phyloP scores from a whole-genome alignment of 495 filamentous ascomycete genomes.

The Darksidea phi region DNA sequence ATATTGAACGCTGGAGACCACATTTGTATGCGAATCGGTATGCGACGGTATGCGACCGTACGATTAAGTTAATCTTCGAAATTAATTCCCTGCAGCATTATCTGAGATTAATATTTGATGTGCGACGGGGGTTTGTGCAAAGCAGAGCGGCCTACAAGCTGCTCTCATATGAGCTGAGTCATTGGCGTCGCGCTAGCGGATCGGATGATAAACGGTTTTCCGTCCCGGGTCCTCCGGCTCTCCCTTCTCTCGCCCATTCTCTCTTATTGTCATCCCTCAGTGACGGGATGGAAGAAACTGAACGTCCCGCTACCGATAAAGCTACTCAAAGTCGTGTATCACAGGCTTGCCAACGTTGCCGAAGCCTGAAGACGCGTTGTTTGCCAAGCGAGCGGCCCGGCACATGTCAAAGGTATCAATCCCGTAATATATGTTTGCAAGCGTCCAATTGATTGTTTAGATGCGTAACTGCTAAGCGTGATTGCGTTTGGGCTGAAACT shows the following conservation, averaged over 20 bases:
- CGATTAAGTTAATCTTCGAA: too few relatives aligned
- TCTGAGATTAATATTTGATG: too few relatives aligned
- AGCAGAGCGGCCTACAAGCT: too few relatives aligned
- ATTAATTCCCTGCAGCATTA: too few relatives aligned
- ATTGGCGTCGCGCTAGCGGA: too few relatives aligned
- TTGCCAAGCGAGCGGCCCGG: slow-evolving; percentile 24
- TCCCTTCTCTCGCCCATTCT: not conserved
- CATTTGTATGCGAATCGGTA: too few relatives aligned
- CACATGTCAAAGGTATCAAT: slow-evolving; percentile 18
- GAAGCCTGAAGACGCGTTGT: slow-evolving; percentile 29
- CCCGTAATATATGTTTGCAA: not conserved
- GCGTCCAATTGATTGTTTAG: not conserved
- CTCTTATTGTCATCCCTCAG: not conserved
- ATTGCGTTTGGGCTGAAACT: slow-evolving; percentile 27
- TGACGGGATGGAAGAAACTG: slow-evolving; percentile 19
- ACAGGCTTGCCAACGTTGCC: slow-evolving; percentile 26
- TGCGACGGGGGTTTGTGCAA: too few relatives aligned
- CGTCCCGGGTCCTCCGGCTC: too few relatives aligned
- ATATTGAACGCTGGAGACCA: too few relatives aligned
- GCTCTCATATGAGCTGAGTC: too few relatives aligned
- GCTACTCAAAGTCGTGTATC: slow-evolving; percentile 5
- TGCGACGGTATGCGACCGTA: too few relatives aligned
- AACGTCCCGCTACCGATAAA: slow-evolving; percentile 5
- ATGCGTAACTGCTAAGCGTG: slow-evolving; percentile 16
- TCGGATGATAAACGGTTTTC: too few relatives aligned